Percentiles rank a stretch among this genome's conserved stretches.
Conservation (phyloP, 495 filamentous ascomycete genomes). For the Neurospora sp. region DNA sequence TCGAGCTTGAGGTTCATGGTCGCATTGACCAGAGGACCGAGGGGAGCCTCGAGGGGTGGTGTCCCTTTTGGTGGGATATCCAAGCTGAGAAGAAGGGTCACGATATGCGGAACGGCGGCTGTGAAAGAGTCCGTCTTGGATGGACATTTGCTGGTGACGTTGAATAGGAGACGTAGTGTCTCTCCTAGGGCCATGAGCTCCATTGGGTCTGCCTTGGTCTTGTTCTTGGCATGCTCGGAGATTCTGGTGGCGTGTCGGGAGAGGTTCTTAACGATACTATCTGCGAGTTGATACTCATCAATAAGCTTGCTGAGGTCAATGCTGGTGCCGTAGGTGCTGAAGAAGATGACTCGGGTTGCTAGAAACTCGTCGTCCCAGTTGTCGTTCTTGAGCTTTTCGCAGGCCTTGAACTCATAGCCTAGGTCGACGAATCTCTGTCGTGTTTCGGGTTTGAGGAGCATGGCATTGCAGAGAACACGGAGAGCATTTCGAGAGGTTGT, state of each 20-base stretch:
- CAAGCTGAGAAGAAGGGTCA: conserved; percentile 53
- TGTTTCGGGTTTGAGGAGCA: conserved; percentile 59
- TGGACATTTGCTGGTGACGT: conserved; percentile 60
- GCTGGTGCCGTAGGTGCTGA: conserved; percentile 74
- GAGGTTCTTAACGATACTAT: conserved; percentile 59
- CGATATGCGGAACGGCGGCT: conserved; percentile 56
- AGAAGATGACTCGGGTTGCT: conserved; percentile 68
- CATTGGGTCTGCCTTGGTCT: conserved; percentile 44
- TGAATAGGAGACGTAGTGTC: conserved; percentile 82
- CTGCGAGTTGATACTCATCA: conserved; percentile 57
- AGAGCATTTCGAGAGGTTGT: conserved; percentile 67
- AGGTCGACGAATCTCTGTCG: conserved; percentile 75
- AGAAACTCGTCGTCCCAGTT: conserved; percentile 84
- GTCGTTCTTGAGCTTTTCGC: conserved; percentile 64
- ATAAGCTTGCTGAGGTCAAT: conserved; percentile 60
- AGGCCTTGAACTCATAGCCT: conserved; percentile 60
- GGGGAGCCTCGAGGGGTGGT: conserved; percentile 29
- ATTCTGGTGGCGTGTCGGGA: conserved; percentile 45
- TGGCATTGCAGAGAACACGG: conserved; percentile 77
- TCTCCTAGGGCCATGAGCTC: conserved; percentile 74
- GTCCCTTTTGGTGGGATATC: conserved; percentile 24
- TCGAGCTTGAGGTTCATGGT: conserved; percentile 67
- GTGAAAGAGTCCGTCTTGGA: conserved; percentile 50
- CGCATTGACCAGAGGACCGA: conserved; percentile 62
- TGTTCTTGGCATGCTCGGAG: conserved; percentile 11